Percentiles rank a stretch among this genome's conserved stretches.
These are phyloP conservation scores for Parachaetomium inaequale DNA, from an alignment of 495 filamentous ascomycete species.

Conservation along the genomic window DNA sequence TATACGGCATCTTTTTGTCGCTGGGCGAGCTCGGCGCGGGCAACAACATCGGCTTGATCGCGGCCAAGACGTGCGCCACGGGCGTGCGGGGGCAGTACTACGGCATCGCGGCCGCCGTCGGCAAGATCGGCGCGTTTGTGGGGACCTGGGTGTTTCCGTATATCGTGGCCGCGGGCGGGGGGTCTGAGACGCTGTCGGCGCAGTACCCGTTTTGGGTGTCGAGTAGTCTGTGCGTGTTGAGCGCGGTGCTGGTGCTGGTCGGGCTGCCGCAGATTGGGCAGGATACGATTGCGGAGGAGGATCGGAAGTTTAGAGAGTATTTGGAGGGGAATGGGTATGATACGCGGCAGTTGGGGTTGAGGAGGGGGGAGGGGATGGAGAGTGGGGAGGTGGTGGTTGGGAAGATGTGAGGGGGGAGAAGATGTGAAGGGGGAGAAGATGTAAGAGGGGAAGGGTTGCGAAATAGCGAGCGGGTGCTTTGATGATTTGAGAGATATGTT, in stretches of 20 bases:
- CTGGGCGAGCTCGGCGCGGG: conserved; percentile 85
- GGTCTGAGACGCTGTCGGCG: conserved; percentile 49
- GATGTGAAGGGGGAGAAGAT: background rate
- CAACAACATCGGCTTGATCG: conserved; percentile 85
- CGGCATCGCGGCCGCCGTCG: conserved; percentile 76
- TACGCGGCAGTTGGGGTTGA: conserved; percentile 60
- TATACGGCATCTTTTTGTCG: conserved; percentile 74
- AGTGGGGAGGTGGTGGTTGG: too few relatives aligned
- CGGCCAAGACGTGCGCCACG: conserved; percentile 83
- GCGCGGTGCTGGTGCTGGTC: conserved; percentile 55
- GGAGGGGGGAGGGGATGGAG: conserved; percentile 33
- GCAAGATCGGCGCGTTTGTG: conserved; percentile 90
- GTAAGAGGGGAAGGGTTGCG: background rate
- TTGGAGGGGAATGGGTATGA: conserved; percentile 67
- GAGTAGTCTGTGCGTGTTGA: conserved; percentile 60
- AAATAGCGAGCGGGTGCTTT: background rate
- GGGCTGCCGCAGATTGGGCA: conserved; percentile 65
- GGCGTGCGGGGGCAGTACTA: conserved; percentile 89
- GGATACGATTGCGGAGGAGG: conserved; percentile 69
- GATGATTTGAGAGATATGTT: background rate
- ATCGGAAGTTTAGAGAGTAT: conserved; percentile 66
- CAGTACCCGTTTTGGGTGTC: conserved; percentile 81
- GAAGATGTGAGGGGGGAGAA: background rate
- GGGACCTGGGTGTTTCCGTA: conserved; percentile 78
- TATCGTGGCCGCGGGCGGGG: conserved; percentile 62